Base-by-base conservation (phyloP, 108 stramenopile species). In the Skeletonema grethae region DNA sequence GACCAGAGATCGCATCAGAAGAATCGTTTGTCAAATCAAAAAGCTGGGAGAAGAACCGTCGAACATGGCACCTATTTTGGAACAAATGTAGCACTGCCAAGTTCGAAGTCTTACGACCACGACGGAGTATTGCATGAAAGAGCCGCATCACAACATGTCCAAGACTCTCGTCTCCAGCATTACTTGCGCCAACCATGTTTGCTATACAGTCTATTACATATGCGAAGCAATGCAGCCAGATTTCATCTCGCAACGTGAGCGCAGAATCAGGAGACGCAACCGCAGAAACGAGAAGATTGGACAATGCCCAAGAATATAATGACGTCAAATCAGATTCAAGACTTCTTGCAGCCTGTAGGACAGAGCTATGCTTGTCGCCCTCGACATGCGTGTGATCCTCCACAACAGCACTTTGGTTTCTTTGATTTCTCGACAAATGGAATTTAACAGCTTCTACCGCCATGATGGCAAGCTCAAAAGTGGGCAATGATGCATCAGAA, bases 21-120 rank as follows among this genome's bases (percentile, higher is more conserved):
- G 79, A 65, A 65, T 69, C 68, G 12, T 22, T 53, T 20, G 50
- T 34, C 72, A 80, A 70, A 10, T 69, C 35, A 65, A 80, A 69
- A 8, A 73, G 61, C 13, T 63, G 35, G n/a, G 68, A 22, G 53
- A 80, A 73, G 61, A 73, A 65, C 18, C 79, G 67, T n/a, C 67
- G 62, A 24, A 57, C 68, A 31, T 69, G 36, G 38, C 72, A 80
- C 50, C 63, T 43, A 2, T 63, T 56, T n/a, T 12, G 43, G 28
- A 80, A 50, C 34, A 69, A 55, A 41, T 63, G 18, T 0, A 62
- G 22, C 25, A 67, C 34, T 16, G 57, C 58, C 7, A 41, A 34
- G 9, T 56, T 56, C 36, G 57, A 22, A 31, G 65, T 31, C 32
- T 65, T 61, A 11, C 7, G n/a, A 41, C 39, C n/a, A 15, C 59